Evolutionary conservation across 257 asterid genomes (phyloP).

Genomic region (Solanum corneliomulleri): DNA sequence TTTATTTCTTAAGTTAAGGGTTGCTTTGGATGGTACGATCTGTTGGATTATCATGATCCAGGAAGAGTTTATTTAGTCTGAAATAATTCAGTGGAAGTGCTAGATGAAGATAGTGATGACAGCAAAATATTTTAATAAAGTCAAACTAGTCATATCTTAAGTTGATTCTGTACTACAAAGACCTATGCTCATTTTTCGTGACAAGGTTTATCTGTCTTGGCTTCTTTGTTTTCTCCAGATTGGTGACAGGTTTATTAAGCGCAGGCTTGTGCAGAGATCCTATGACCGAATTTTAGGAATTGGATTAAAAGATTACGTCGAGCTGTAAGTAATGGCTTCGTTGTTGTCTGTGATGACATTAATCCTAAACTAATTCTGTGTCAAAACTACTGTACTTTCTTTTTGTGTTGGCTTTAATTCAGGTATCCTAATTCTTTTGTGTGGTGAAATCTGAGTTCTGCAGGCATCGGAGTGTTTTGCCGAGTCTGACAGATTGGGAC

Average conservation of each 20-base stretch:
- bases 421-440: not conserved
- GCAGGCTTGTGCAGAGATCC: constrained; percentile 49
- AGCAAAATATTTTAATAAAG: not conserved
- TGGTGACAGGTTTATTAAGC: constrained; percentile 82
- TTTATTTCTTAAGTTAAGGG: not conserved
- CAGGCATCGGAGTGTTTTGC: constrained; percentile 62
- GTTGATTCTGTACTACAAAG: not conserved
- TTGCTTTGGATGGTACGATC: not conserved
- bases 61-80: not conserved
- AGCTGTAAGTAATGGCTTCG: constrained; percentile 32
- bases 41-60: not conserved
- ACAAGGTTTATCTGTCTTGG: not conserved
- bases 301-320: constrained; percentile 73
- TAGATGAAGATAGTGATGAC: not conserved
- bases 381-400: not conserved
- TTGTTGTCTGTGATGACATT: not conserved
- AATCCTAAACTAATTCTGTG: not conserved
- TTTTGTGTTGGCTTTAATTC: not conserved
- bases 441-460: constrained; percentile 11
- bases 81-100: not conserved
- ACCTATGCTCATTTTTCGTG: not conserved
- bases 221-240: constrained; percentile 29
- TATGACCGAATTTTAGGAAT: constrained; percentile 61
- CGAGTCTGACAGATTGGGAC: constrained; percentile 87
- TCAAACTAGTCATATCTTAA: not conserved